These are phyloP conservation scores for Capsicum pubescens DNA, from an alignment of 257 asterid species.

Conservation along the genomic window DNA sequence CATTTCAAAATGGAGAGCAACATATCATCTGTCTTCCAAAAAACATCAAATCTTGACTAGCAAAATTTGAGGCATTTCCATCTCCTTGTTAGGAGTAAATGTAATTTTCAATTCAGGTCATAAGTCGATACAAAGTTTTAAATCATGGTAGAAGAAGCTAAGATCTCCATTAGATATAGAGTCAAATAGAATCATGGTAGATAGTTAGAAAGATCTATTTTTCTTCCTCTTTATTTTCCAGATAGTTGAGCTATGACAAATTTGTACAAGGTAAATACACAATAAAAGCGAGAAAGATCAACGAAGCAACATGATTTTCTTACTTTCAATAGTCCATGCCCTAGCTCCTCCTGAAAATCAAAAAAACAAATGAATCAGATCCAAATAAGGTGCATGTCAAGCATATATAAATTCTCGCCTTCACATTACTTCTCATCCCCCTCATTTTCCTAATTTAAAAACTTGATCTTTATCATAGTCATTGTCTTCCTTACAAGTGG, in stretches of 20 bases:
- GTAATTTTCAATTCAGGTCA: not conserved
- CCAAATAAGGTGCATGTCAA: not conserved
- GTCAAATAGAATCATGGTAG: not conserved
- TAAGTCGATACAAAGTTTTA: not conserved
- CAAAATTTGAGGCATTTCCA: not conserved
- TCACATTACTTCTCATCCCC: not conserved
- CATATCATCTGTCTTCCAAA: not conserved
- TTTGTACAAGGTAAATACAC: not conserved
- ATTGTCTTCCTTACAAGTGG: not conserved
- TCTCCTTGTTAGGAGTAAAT: not conserved
- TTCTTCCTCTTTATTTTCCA: not conserved
- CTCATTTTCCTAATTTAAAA: not conserved
- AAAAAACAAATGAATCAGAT: conserved; percentile 6
- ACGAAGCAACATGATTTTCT: conserved; percentile 32
- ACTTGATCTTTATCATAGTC: no score
- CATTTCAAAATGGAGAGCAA: not conserved
- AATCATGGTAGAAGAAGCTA: conserved; percentile 16
- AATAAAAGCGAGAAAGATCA: not conserved
- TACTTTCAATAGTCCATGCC: conserved; percentile 75
- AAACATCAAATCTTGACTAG: not conserved
- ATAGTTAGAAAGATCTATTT: not conserved
- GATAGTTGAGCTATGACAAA: not conserved
- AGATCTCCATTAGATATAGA: not conserved
- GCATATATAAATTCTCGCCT: not conserved
- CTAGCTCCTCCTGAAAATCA: conserved; percentile 82